These are phyloP conservation scores for Sclerotinia sclerotiorum DNA, from an alignment of 2,329 filamentous ascomycete species.

Conservation along the genomic window DNA sequence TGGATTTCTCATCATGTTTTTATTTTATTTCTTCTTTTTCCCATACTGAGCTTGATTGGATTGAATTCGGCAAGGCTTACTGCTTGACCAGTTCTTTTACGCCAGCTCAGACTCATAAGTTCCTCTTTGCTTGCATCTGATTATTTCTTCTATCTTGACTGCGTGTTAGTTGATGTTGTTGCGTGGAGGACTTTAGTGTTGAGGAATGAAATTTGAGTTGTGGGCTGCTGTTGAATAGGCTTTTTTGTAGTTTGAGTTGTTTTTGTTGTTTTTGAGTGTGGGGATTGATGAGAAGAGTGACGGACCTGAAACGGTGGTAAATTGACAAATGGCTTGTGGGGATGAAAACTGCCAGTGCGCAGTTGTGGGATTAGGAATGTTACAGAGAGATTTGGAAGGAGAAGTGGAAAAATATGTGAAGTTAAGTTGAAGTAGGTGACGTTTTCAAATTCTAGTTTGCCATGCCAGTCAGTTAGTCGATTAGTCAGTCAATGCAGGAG, in stretches of 20 bases:
- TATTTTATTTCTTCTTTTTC: constrained; percentile 5
- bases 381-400: not conserved
- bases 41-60: not conserved
- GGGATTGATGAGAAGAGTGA: not conserved
- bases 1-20: constrained; percentile 4
- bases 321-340: constrained; percentile 12
- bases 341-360: constrained; percentile 2
- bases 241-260: not conserved
- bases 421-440: not conserved
- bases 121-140: constrained; percentile 17
- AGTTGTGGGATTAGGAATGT: no score
- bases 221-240: not conserved
- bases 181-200: not conserved
- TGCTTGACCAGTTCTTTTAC: not conserved
- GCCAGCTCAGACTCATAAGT: not conserved
- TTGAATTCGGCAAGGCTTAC: not conserved
- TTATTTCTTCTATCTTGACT: constrained; percentile 20
- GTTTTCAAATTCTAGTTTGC: not conserved
- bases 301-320: not conserved
- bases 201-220: constrained; percentile 19
- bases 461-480: constrained; percentile 17
- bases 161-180: constrained; percentile 10
- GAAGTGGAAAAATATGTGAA: not conserved
- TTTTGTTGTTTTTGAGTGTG: constrained; percentile 14
- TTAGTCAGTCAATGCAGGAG: constrained; percentile 25